Conservation (phyloP, 2,329 filamentous ascomycete species). For the Ilyonectria destructans region DNA sequence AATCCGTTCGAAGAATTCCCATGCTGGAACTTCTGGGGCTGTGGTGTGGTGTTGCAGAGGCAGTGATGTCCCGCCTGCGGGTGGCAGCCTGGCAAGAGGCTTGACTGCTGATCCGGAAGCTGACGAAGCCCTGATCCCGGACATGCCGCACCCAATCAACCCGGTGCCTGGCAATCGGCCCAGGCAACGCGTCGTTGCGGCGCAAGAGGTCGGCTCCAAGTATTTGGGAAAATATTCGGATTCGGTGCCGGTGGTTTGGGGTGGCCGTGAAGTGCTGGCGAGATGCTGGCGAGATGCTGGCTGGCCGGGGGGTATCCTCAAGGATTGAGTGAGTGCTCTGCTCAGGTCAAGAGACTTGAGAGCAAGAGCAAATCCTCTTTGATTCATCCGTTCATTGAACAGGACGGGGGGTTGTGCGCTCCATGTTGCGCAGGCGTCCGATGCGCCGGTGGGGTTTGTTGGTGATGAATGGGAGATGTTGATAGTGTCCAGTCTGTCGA, state of each 20-base stretch:
- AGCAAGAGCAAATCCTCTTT: constrained; percentile 25
- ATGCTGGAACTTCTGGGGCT: constrained; percentile 1
- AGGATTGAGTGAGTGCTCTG: not conserved
- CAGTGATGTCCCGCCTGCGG: constrained; percentile 35
- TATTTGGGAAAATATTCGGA: not conserved
- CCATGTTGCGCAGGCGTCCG: constrained; percentile 35
- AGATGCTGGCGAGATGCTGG: not conserved
- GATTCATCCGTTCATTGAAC: constrained; percentile 25
- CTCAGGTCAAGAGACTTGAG: constrained; percentile 2
- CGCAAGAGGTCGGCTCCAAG: not conserved
- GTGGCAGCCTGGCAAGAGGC: constrained; percentile 32
- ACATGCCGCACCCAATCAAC: constrained; percentile 42
- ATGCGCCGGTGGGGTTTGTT: constrained; percentile 32
- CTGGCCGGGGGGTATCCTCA: not conserved
- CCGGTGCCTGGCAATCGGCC: constrained; percentile 9
- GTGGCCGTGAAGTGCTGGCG: constrained; percentile 4
- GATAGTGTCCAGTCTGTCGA: constrained; percentile 35
- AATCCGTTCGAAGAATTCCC: constrained; percentile 5
- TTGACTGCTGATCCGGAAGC: constrained; percentile 46
- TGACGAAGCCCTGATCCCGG: constrained; percentile 46
- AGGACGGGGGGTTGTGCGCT: constrained; percentile 29
- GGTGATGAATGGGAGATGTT: constrained; percentile 32
- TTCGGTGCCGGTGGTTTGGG: not conserved
- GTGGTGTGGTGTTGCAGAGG: constrained; percentile 28
- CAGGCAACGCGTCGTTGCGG: constrained; percentile 23